Conservation (phyloP, 129 eudicot species). For the Saussurea involucrata region DNA sequence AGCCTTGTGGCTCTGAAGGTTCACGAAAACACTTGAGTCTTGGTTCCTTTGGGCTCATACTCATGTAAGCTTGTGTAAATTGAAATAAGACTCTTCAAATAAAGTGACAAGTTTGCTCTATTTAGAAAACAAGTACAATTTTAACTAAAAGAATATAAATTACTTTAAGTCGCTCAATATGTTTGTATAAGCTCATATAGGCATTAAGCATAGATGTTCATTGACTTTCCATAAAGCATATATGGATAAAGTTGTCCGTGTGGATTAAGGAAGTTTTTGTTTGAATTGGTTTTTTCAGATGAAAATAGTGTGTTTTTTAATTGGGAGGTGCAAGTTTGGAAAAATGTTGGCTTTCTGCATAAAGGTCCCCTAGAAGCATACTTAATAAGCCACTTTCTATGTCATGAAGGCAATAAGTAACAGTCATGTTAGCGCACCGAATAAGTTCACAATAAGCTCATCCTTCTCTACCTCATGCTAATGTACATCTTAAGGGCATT, state of each 20-base stretch:
- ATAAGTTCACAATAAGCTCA: not conserved
- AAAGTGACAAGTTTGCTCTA: not conserved
- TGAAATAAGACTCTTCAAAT: not conserved
- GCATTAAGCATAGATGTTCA: not conserved
- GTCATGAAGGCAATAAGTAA: too few species aligned
- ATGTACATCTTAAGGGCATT: not conserved
- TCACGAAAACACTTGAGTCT: not conserved
- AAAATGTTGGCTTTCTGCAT: too few species aligned
- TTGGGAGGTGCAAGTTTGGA: too few species aligned
- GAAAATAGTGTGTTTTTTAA: too few species aligned
- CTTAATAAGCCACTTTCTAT: too few species aligned
- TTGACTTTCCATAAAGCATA: too few species aligned
- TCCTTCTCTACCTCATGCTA: not conserved
- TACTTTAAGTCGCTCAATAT: not conserved
- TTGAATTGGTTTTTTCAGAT: too few species aligned
- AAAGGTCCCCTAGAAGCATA: too few species aligned
- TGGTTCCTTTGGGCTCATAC: not conserved
- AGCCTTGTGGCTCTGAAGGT: not conserved
- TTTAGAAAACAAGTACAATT: not conserved
- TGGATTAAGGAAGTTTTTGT: too few species aligned
- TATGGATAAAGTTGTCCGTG: too few species aligned
- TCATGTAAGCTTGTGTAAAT: not conserved
- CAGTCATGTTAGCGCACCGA: not conserved
- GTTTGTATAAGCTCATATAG: not conserved
- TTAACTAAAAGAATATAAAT: not conserved